phyloP scores from a whole-genome alignment of 2,329 filamentous ascomycete species.

The Colletotrichum echinochloae region DNA sequence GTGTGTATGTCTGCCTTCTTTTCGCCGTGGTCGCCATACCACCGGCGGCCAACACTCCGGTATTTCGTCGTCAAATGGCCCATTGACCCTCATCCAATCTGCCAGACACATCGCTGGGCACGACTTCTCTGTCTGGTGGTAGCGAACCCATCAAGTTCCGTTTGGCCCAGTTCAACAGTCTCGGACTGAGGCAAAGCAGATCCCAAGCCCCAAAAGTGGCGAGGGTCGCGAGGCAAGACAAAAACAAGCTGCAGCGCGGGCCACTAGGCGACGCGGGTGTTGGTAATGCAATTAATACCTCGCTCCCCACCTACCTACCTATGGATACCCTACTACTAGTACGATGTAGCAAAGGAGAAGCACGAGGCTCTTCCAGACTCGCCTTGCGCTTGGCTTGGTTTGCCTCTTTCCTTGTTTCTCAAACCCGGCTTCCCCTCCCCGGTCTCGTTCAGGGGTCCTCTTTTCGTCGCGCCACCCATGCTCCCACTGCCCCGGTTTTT shows the following conservation, averaged over 20 bases:
- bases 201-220: background rate
- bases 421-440: background rate
- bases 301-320: too few species aligned
- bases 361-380: conserved; percentile 2
- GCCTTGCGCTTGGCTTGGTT: background rate
- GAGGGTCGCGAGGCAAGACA: background rate
- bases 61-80: conserved; percentile 34
- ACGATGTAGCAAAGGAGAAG: too few species aligned
- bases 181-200: too few species aligned
- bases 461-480: background rate
- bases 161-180: conserved; percentile 1
- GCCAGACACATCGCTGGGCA: conserved; percentile 26
- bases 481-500: background rate
- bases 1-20: too few species aligned
- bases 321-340: too few species aligned
- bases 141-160: conserved; percentile 2
- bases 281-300: background rate
- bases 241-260: background rate
- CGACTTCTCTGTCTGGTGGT: conserved; percentile 17
- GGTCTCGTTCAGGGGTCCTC: background rate
- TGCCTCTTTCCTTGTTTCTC: background rate
- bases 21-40: background rate
- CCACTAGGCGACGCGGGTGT: background rate
- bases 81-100: conserved; percentile 37
- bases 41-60: too few species aligned